These are phyloP conservation scores for Globisporangium okanoganense DNA, from an alignment of 352 stramenopile genomes.

Conservation along the genomic window DNA sequence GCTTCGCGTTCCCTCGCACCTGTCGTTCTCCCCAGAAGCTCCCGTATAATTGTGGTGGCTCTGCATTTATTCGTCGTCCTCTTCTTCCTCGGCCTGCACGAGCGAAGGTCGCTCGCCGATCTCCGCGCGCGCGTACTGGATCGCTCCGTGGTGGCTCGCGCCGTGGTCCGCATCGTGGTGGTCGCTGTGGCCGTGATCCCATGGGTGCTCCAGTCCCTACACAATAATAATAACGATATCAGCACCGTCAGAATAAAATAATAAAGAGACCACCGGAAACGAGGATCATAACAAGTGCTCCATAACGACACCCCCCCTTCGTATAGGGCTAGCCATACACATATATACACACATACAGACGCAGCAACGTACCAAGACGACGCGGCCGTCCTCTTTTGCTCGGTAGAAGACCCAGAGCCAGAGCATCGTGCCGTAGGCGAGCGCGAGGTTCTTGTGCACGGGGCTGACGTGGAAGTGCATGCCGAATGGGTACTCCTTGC, in stretches of 20 bases:
- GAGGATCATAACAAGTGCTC: background rate
- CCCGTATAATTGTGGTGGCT: constrained; percentile 6
- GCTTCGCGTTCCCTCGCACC: background rate
- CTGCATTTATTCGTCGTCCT: constrained; percentile 37
- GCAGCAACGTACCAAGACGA: constrained; percentile 51
- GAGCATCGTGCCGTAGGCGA: constrained; percentile 87
- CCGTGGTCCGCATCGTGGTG: constrained; percentile 20
- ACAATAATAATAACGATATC: constrained; percentile 4
- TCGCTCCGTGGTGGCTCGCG: constrained; percentile 37
- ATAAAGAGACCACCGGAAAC: constrained; percentile 16
- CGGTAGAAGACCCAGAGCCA: constrained; percentile 91
- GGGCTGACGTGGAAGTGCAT: constrained; percentile 89
- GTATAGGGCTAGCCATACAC: background rate
- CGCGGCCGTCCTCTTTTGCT: constrained; percentile 83
- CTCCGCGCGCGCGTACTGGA: constrained; percentile 67
- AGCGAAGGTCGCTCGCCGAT: constrained; percentile 57
- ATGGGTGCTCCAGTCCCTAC: constrained; percentile 84
- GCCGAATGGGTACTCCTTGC: constrained; percentile 69
- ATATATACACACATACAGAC: background rate
- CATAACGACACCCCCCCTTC: background rate
- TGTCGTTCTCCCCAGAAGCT: background rate
- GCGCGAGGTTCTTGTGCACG: constrained; percentile 83
- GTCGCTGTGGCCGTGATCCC: constrained; percentile 55
- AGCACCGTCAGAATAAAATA: background rate
- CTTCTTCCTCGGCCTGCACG: constrained; percentile 37